A percentile compares a stretch with the other conserved stretches of the same genome.
Conservation (phyloP, 2,329 filamentous ascomycete species). For the Penicillium sp. region DNA sequence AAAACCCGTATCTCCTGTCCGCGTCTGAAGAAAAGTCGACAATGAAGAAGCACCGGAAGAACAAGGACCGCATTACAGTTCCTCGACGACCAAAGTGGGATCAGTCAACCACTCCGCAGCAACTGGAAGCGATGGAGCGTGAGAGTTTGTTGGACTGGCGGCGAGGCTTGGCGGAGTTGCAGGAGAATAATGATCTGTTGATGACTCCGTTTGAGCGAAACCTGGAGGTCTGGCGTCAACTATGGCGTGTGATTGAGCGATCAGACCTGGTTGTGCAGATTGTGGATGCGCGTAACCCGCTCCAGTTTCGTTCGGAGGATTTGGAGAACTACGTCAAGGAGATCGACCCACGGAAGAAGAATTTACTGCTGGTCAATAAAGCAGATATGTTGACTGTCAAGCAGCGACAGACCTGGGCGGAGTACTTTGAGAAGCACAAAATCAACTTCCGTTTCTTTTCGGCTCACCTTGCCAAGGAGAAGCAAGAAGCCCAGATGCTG, state of each 20-base stretch:
- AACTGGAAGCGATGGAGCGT: constrained; percentile 73
- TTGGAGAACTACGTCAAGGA: constrained; percentile 91
- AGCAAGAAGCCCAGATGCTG: constrained; percentile 65
- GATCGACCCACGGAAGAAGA: constrained; percentile 79
- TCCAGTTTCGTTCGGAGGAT: constrained; percentile 91
- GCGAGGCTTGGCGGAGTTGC: constrained; percentile 80
- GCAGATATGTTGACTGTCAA: constrained; percentile 94
- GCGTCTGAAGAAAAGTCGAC: constrained; percentile 73
- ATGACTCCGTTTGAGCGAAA: constrained; percentile 99
- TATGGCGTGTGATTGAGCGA: constrained; percentile 96
- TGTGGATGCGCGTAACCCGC: constrained; percentile 89
- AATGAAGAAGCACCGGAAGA: constrained; percentile 73
- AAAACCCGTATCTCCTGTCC: constrained; percentile 88
- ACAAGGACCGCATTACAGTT: constrained; percentile 74
- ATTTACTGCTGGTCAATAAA: constrained; percentile 92
- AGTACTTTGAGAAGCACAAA: constrained; percentile 70
- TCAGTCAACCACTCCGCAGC: constrained; percentile 69
- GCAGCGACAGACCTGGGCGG: constrained; percentile 78
- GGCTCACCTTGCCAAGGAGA: constrained; percentile 81
- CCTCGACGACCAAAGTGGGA: constrained; percentile 89
- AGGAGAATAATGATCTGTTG: constrained; percentile 87
- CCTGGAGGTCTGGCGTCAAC: constrained; percentile 91
- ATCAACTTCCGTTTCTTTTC: constrained; percentile 97
- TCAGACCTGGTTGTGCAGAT: constrained; percentile 96
- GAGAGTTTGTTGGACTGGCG: constrained; percentile 82